Evolutionary conservation across 495 filamentous ascomycete species (phyloP).

Genomic region (Staphylotrichum longicolle): DNA sequence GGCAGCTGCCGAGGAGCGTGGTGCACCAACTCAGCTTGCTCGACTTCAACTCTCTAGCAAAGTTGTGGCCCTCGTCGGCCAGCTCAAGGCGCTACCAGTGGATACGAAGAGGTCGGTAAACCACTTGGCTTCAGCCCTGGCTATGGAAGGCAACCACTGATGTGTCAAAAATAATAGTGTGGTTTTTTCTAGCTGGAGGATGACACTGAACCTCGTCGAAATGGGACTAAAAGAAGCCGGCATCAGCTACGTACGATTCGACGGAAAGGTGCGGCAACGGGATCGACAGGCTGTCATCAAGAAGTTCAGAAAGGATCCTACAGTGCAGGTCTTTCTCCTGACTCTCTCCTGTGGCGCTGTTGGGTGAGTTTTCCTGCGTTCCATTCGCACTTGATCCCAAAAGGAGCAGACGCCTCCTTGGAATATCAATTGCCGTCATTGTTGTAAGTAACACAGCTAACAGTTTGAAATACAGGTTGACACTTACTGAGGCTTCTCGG

Average conservation of each 20-base stretch:
- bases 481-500: slow-evolving; percentile 38
- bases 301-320: slow-evolving; percentile 33
- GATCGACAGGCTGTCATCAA: slow-evolving; percentile 37
- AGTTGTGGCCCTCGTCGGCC: too few species aligned
- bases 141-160: too few species aligned
- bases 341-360: slow-evolving; percentile 46
- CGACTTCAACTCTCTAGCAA: too few species aligned
- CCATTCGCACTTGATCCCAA: too few species aligned
- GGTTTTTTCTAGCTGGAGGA: slow-evolving; percentile 48
- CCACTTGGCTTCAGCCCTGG: too few species aligned
- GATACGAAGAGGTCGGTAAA: too few species aligned
- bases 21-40: too few species aligned
- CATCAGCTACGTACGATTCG: slow-evolving; percentile 39
- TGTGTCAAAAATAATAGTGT: slow-evolving; percentile 28
- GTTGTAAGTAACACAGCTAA: too few species aligned
- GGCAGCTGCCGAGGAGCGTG: too few species aligned
- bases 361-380: slow-evolving; percentile 28
- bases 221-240: slow-evolving; percentile 32
- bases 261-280: slow-evolving; percentile 43
- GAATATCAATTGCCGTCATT: too few species aligned
- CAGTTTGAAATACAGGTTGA: slow-evolving; percentile 25
- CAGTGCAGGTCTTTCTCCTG: slow-evolving; percentile 36
- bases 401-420: too few species aligned
- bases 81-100: too few species aligned
- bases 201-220: slow-evolving; percentile 44